Base-by-base conservation (phyloP, 1,284 basidiomycete genomes). In the Sanguinoderma infundibulare region DNA sequence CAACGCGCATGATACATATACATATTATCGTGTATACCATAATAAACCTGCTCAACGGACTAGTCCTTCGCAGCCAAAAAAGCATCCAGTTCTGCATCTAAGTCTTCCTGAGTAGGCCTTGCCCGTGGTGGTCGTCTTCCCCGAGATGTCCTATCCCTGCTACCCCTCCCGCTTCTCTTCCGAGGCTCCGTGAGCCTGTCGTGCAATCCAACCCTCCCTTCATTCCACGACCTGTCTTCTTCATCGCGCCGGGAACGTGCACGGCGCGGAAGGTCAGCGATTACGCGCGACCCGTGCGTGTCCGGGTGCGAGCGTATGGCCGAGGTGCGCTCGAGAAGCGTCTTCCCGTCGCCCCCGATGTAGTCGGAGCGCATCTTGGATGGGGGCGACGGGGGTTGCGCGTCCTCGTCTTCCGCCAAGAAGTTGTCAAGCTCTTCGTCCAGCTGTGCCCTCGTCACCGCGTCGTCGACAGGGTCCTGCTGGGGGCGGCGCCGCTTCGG, bases 81-180 rank as follows among this genome's bases (percentile, higher is more conserved):
- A 15, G 87, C 88, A 53, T 92, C 90, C 53, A 92, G 75, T 69
- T 92, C 90, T 53, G 87, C 90, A 66, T 92, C 90, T 39, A 92
- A 77, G 67, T 92, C 89, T 72, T 89, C 83, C 69, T 85, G 85
- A 0, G 85, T 90, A 72, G 85, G 84, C 46, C 68, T 79, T 10
- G 83, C 83, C 46, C 73, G 67, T 39, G 61, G 55, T 26, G 57
- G 50, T 52, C 61, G 54, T 22, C 82, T 79, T 56, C 70, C 68
- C 71, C 72, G 55, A 47, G 49, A 30, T 9, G 63, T 66, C 73
- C 59, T 57, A 57, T 55, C 55, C 55, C 60, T 63, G 61, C 69
- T 35, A 26, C 52, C 56, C 24, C 55, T 60, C 36, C 53, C 55
- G 12, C 61, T 47, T 38, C 64, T 42, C 3, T 55, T 55, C n/a